Evolutionary conservation across 352 stramenopile genomes (phyloP).

Genomic region (Phytophthora lateralis): DNA sequence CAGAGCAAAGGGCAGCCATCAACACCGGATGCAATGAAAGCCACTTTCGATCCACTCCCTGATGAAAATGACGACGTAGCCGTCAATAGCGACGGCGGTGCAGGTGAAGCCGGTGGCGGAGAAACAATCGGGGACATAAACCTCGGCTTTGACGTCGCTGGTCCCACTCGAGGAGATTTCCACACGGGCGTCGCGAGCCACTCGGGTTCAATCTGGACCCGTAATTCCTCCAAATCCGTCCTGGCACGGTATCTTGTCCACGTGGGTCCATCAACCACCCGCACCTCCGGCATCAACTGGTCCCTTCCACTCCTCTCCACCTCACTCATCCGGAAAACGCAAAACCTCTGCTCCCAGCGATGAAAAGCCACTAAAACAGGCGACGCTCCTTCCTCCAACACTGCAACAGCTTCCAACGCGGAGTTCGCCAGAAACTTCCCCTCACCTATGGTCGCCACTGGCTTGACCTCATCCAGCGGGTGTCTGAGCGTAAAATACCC

Average conservation of each 20-base stretch:
- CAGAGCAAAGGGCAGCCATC: slow-evolving; percentile 44
- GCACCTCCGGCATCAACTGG: slow-evolving; percentile 23
- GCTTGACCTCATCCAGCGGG: slow-evolving; percentile 81
- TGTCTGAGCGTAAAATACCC: slow-evolving; percentile 77
- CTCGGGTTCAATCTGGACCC: slow-evolving; percentile 48
- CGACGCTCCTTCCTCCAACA: slow-evolving; percentile 27
- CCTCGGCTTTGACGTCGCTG: slow-evolving; percentile 11
- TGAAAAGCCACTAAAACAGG: slow-evolving; percentile 61
- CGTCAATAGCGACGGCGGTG: slow-evolving; percentile 16
- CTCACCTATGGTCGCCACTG: slow-evolving; percentile 41
- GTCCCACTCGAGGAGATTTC: slow-evolving; percentile 34
- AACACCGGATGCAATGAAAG: slow-evolving; percentile 46
- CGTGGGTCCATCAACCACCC: slow-evolving; percentile 45
- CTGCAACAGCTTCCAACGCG: slow-evolving; percentile 54
- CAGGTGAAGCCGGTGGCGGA: slow-evolving; percentile 14
- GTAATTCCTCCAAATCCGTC: slow-evolving; percentile 35
- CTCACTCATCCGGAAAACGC: slow-evolving; percentile 47
- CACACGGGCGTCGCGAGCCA: slow-evolving; percentile 42
- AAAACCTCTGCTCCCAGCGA: slow-evolving; percentile 50
- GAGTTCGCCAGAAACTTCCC: slow-evolving; percentile 54
- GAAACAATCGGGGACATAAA: slow-evolving; percentile 34
- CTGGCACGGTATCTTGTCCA: slow-evolving; percentile 46
- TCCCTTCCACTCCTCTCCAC: slow-evolving; percentile 5
- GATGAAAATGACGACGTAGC: slow-evolving; percentile 7
- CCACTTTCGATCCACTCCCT: slow-evolving; percentile 12